phyloP scores from a whole-genome alignment of 257 asterid genomes.

The Eucommia ulmoides region DNA sequence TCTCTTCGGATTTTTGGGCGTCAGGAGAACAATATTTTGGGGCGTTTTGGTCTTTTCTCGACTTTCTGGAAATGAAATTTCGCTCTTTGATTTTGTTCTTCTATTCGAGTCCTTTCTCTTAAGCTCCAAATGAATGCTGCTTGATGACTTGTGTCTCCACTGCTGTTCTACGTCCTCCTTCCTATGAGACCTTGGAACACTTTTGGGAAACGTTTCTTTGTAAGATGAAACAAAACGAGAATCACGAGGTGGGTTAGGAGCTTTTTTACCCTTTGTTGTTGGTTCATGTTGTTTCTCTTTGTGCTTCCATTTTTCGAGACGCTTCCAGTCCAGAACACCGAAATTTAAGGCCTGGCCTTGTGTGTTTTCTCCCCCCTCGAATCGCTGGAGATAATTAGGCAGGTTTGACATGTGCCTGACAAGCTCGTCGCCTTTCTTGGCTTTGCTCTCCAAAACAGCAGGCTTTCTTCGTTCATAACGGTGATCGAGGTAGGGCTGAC shows the following conservation, averaged over 20 bases:
- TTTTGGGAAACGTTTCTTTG: conserved; percentile 19
- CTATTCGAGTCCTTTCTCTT: conserved; percentile 19
- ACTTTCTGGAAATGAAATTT: conserved; percentile 19
- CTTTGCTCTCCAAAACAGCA: conserved; percentile 16
- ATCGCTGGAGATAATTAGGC: conserved; percentile 70
- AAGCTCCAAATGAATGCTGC: too few species aligned
- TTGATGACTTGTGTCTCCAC: conserved; percentile 24
- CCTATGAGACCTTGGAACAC: conserved; percentile 8
- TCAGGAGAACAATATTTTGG: conserved; percentile 26
- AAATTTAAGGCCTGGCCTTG: conserved; percentile 81
- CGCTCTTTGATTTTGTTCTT: conserved; percentile 18
- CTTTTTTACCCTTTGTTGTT: conserved; percentile 27
- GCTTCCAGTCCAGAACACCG: conserved; percentile 93
- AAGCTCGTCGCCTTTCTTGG: conserved; percentile 54
- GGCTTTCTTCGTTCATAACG: conserved; percentile 17
- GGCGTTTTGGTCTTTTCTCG: conserved; percentile 22
- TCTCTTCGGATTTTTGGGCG: conserved; percentile 40
- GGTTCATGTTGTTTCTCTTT: conserved; percentile 55
- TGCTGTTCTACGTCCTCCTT: conserved; percentile 5
- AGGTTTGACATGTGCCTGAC: conserved; percentile 85
- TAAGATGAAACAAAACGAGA: conserved; percentile 15
- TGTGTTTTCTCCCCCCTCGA: conserved; percentile 41
- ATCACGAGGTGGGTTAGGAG: conserved; percentile 15
- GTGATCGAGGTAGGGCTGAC: conserved; percentile 25
- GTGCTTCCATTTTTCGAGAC: conserved; percentile 78